Evolutionary conservation across 352 stramenopile species (phyloP), one percentile per base, ranked within the genome.

Genomic region (Pythium volutum): DNA sequence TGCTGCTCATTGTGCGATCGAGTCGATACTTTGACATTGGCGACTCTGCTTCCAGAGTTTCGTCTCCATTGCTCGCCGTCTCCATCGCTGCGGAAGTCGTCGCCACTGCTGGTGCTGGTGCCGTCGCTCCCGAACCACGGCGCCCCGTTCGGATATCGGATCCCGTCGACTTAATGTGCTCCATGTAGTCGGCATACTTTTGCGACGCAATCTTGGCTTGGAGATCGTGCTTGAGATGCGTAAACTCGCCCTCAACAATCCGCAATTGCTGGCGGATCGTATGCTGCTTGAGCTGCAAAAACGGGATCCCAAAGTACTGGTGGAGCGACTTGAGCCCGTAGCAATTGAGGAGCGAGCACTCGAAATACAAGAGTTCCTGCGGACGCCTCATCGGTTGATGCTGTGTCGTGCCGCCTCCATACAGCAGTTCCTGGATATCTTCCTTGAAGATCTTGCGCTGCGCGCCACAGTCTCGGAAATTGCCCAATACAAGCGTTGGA

Each of bases 361-460:
- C 85, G 49, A 96, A 93, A 62, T 92, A 93, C 27, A 92, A 64
- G 56, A 90, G 60, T 51, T 95, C 86, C 3, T 62, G 59, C 2
- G 83, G 82, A 2, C 79, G 71, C 23, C 71, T 75, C 59, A 78
- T 72, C 15, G 66, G 55, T 25, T 76, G 68, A 12, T 75, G 59
- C 15, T 66, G 61, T 26, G 77, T 67, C 18, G 48, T 76, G 26
- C 59, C 73, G 14, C 71, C 71, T 1, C 62, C 70, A 53, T 89
- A 91, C 9, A 94, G 69, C 48, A 95, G 45, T 33, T 87, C 66
- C 49, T 93, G 71, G 41, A 95, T 88, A 64, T 95, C 86, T 43
- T 93, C 79, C 41, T 92, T 92, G 52, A 92, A 93, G 29, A 95
- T 88, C 69, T 92, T 86, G 54, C 84, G 74, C 55, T 92, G 73